Evolutionary conservation across 495 filamentous ascomycete genomes (phyloP).

Genomic region (Trichoderma gamsii): DNA sequence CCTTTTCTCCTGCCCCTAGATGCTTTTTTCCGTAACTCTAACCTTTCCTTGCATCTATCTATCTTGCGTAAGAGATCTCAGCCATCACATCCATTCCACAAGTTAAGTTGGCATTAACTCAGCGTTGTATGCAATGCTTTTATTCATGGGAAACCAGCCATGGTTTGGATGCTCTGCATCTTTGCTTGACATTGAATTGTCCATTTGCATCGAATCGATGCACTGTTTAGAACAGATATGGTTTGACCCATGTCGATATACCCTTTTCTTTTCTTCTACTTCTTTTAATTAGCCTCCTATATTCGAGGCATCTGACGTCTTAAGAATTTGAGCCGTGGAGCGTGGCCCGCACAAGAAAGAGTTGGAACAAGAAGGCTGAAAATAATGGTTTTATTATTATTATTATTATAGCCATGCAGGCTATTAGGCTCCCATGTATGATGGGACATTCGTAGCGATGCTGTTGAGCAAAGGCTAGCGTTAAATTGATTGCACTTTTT

Average conservation of each 20-base stretch:
- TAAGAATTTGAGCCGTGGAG: neutral
- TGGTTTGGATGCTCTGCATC: constrained; percentile 10
- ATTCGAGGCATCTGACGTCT: neutral
- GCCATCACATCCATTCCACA: constrained; percentile 7
- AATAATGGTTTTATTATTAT: neutral
- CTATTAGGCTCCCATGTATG: neutral
- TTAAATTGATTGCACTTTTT: neutral
- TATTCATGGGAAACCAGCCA: neutral
- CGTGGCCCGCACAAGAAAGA: neutral
- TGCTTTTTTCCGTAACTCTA: constrained; percentile 7
- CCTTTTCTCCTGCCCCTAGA: neutral
- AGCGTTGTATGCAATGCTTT: neutral
- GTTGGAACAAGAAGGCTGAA: neutral
- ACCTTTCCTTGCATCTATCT: neutral
- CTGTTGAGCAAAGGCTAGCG: neutral
- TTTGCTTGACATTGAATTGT: neutral
- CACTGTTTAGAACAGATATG: neutral
- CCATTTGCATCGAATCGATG: neutral
- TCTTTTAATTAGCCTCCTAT: neutral
- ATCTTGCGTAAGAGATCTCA: constrained; percentile 5
- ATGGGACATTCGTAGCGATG: neutral
- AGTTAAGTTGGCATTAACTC: neutral
- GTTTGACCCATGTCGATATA: neutral
- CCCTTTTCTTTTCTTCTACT: neutral
- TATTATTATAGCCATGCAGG: neutral